phyloP scores from a whole-genome alignment of 169 alveolate species.

The Plasmodium gonderi region DNA sequence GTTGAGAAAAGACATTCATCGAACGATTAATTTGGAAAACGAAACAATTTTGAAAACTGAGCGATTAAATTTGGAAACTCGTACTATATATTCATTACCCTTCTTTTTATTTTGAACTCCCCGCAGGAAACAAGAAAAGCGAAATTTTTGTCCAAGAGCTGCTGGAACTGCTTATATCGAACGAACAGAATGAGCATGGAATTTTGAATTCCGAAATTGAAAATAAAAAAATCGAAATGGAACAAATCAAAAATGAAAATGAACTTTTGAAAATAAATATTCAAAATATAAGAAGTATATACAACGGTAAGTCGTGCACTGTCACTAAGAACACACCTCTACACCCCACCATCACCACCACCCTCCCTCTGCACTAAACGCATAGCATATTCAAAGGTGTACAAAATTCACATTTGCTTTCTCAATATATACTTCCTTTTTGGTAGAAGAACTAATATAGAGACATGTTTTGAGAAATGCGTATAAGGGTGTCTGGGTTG shows the following conservation, averaged over 20 bases:
- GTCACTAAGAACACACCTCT: background rate
- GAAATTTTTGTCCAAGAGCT: constrained; percentile 36
- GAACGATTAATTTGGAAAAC: background rate
- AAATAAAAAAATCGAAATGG: constrained; percentile 37
- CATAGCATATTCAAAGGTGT: too few relatives aligned
- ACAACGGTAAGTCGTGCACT: background rate
- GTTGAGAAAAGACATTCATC: background rate
- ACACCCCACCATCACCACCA: background rate
- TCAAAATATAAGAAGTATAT: background rate
- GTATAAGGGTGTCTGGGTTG: too few relatives aligned
- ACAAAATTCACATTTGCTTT: too few relatives aligned
- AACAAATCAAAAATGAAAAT: constrained; percentile 20
- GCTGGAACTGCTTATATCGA: constrained; percentile 22
- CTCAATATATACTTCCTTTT: too few relatives aligned
- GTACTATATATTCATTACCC: background rate
- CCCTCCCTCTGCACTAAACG: background rate
- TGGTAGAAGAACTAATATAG: too few relatives aligned
- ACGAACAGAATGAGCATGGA: constrained; percentile 20
- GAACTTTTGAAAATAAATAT: constrained; percentile 15
- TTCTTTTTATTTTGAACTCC: background rate
- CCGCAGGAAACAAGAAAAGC: constrained; percentile 43
- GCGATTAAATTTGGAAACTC: too few relatives aligned
- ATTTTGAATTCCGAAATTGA: background rate
- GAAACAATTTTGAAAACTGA: too few relatives aligned
- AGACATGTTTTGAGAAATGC: too few relatives aligned